Evolutionary conservation across 2,329 filamentous ascomycete genomes (phyloP), one percentile per base, ranked within the genome.

Genomic region (Talaromyces sp.): DNA sequence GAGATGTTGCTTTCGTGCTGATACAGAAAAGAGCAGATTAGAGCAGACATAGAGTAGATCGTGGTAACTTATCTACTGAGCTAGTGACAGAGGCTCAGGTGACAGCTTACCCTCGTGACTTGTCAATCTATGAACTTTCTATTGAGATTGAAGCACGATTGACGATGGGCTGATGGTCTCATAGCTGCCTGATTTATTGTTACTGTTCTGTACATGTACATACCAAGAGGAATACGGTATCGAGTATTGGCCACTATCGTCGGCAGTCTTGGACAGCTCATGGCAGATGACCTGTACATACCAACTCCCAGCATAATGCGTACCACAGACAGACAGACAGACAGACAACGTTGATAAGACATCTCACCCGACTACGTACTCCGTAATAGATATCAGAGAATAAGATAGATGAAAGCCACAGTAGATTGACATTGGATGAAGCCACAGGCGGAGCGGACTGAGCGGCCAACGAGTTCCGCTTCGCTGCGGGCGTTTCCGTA

Each of bases 391-490:
- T 9, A 52, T 11, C 22, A 33, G 25, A 31, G 33, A 31, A 33
- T 52, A 33, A n/a, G 49, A 52, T 11, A 33, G 13, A n/a, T 33
- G 49, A 52, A n/a, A 52, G 27, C 27, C 27, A 52, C 27, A 13
- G 22, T 13, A 31, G 27, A 31, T 31, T 6, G 27, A 31, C 27
- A 31, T 31, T 31, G 27, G 27, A 31, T 31, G 27, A 27, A 50
- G 25, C 25, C 47, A 50, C 47, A 19, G 17, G 50, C 31, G 33
- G 33, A 56, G 33, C 52, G 52, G 52, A 56, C 52, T 54, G 52
- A 56, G 52, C 52, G 52, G 52, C 52, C 52, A 56, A 56, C 52
- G 52, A 33, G 33, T 37, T 56, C 52, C 52, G 52, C 33, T 37
- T 56, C 52, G 15, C 33, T 56, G 52, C 11, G 33, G 52, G 4